These are phyloP conservation scores for Pseudoneurospora amorphoporcata DNA, from an alignment of 495 filamentous ascomycete species.

Conservation along the genomic window DNA sequence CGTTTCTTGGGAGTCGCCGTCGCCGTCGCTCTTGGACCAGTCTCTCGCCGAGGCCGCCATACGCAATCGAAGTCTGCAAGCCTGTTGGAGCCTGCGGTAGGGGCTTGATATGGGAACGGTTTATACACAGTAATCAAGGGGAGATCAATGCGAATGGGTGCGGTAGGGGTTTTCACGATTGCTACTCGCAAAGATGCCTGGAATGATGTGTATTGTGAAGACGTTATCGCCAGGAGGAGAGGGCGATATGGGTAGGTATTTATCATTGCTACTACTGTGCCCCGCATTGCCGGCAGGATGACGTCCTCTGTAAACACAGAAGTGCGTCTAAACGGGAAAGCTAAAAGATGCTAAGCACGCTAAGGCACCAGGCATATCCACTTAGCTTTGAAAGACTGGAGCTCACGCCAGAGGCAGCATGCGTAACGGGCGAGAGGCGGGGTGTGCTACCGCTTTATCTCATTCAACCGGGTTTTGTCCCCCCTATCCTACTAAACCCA, in stretches of 20 bases:
- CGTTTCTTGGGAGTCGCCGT: conserved; percentile 17
- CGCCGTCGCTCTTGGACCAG: not conserved
- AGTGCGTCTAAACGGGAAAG: not conserved
- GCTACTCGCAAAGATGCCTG: not conserved
- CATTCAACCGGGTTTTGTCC: no score
- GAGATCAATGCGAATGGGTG: not conserved
- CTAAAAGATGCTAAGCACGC: not conserved
- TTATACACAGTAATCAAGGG: not conserved
- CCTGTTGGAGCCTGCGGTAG: not conserved
- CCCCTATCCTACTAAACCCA: no score
- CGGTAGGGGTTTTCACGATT: not conserved
- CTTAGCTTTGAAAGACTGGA: not conserved
- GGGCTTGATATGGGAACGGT: not conserved
- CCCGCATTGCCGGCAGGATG: not conserved
- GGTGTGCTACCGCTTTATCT: no score
- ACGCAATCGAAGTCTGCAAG: not conserved
- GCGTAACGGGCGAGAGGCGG: not conserved
- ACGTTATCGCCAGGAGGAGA: not conserved
- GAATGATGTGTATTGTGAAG: not conserved
- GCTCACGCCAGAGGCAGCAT: not conserved
- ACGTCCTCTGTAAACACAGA: not conserved
- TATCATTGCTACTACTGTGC: not conserved
- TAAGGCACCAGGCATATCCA: not conserved
- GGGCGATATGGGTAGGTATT: not conserved
- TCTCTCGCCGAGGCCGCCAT: not conserved